These are phyloP conservation scores for Alternaria rosae DNA, from an alignment of 2,329 filamentous ascomycete genomes.

Conservation along the genomic window DNA sequence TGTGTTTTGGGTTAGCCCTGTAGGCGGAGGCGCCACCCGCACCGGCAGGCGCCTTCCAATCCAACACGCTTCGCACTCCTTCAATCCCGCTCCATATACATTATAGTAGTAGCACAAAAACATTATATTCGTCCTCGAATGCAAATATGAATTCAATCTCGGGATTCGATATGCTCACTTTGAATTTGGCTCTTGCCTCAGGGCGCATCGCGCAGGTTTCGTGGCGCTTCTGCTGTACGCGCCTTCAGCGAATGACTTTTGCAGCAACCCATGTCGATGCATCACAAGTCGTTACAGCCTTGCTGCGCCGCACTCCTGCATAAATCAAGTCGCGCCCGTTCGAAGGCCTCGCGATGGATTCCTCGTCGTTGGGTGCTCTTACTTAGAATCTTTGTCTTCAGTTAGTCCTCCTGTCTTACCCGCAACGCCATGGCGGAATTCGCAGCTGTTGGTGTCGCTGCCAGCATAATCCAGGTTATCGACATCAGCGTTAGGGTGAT, in stretches of 20 bases:
- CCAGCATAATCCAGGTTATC: constrained; percentile 27
- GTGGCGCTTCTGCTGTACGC: not conserved
- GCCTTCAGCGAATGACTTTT: not conserved
- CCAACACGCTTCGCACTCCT: not conserved
- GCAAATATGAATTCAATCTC: not conserved
- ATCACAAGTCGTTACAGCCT: constrained; percentile 9
- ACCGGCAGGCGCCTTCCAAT: not conserved
- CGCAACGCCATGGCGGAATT: constrained; percentile 28
- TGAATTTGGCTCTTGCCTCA: not conserved
- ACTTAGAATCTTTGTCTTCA: not conserved
- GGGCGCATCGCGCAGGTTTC: not conserved
- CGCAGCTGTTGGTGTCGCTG: constrained; percentile 13
- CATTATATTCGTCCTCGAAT: too few relatives aligned
- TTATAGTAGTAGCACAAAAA: not conserved
- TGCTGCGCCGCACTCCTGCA: constrained; percentile 14
- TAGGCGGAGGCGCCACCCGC: too few relatives aligned
- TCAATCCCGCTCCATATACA: not conserved
- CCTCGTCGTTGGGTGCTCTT: not conserved
- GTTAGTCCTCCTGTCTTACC: not conserved
- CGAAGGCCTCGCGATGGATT: not conserved
- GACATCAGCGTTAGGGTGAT: constrained; percentile 15
- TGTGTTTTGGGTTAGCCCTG: not conserved
- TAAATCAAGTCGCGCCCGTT: not conserved
- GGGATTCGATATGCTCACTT: not conserved
- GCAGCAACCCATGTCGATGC: not conserved